phyloP scores from a whole-genome alignment of 148 eudicot genomes.

The Fagopyrum esculentum region DNA sequence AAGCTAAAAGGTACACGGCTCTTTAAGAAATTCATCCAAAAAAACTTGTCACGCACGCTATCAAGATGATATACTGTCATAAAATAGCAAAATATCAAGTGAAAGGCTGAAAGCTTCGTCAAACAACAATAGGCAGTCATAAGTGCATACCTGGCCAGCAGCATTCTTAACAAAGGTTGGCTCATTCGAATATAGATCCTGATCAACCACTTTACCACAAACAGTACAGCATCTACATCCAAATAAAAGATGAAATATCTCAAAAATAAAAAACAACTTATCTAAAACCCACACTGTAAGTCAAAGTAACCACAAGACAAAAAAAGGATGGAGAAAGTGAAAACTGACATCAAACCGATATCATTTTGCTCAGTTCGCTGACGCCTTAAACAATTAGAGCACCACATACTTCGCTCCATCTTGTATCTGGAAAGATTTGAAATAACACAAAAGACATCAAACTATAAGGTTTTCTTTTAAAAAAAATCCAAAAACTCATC shows the following conservation, averaged over 20 bases:
- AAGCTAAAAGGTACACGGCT: not conserved
- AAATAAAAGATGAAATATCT: not conserved
- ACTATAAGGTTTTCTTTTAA: not conserved
- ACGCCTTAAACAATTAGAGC: conserved; percentile 17
- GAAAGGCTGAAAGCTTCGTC: not conserved
- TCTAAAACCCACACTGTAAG: not conserved
- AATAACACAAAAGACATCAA: not conserved
- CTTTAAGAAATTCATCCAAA: not conserved
- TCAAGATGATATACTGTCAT: not conserved
- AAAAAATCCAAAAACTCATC: not conserved
- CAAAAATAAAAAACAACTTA: not conserved
- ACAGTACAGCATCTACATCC: conserved; percentile 45
- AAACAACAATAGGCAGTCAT: not conserved
- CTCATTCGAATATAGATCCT: conserved; percentile 42
- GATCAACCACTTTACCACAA: conserved; percentile 56
- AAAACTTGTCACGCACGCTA: not conserved
- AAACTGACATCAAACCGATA: conserved; percentile 22
- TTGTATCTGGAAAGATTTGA: not conserved
- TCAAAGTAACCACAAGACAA: not conserved
- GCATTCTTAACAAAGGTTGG: conserved; percentile 45
- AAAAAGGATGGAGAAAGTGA: not conserved
- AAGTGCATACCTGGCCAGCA: conserved; percentile 42
- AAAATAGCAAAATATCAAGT: not conserved
- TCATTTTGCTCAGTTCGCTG: conserved; percentile 16
- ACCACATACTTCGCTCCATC: conserved; percentile 14